phyloP scores from a whole-genome alignment of 208 protist genomes.

The Leishmania turanica region DNA sequence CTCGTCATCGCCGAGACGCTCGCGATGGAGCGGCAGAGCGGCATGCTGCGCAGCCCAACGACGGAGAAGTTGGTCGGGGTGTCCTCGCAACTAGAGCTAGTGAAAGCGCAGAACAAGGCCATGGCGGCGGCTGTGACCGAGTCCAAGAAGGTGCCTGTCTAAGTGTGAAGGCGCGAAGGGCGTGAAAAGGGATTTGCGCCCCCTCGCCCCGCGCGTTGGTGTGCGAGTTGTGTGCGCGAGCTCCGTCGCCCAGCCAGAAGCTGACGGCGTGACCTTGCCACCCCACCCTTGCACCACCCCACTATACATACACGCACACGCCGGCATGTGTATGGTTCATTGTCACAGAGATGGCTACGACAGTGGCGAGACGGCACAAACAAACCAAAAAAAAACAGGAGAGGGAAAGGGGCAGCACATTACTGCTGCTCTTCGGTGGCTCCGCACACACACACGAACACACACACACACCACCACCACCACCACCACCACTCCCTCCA shows the following conservation, averaged over 20 bases:
- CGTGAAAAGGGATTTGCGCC: neutral
- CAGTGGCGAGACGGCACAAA: neutral
- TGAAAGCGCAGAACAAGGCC: constrained; percentile 11
- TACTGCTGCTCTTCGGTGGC: neutral
- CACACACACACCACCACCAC: too few species aligned
- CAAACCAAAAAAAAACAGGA: neutral
- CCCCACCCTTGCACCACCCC: neutral
- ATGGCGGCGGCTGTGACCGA: neutral
- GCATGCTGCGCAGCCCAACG: constrained; percentile 12
- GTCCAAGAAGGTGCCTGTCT: neutral
- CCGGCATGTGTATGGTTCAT: neutral
- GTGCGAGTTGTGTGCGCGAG: neutral
- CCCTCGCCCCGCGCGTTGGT: neutral
- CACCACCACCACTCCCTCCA: neutral
- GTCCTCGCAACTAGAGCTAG: constrained; percentile 5
- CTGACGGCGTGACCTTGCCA: neutral
- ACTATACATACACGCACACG: neutral
- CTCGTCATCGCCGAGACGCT: neutral
- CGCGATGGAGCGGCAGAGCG: constrained; percentile 11
- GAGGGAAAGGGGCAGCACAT: neutral
- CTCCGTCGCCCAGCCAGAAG: neutral
- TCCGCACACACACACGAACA: neutral
- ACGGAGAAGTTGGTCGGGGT: constrained; percentile 12
- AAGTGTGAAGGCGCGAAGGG: neutral
- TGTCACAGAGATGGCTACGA: neutral